Evolutionary conservation across 2,329 filamentous ascomycete genomes (phyloP).

Genomic region (Tympanopsis confertula): DNA sequence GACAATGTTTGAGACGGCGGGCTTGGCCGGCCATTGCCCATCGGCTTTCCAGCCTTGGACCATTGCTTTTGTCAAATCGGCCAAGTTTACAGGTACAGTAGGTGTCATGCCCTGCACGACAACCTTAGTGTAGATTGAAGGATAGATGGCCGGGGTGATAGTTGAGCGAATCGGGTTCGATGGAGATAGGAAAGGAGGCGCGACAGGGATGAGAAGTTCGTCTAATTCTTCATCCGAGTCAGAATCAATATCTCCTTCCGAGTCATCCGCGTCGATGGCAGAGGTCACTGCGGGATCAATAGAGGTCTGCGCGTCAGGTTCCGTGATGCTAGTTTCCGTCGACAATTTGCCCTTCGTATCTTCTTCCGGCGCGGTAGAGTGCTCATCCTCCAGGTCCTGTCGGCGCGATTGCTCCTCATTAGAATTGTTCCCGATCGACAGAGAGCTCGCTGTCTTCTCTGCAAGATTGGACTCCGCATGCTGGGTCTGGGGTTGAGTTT

Average conservation of each 20-base stretch:
- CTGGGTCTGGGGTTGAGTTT: conserved; percentile 47
- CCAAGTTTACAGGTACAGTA: conserved; percentile 48
- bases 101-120: conserved; percentile 47
- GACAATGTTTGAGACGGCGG: conserved; percentile 10
- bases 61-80: conserved; percentile 44
- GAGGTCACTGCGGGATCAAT: no score
- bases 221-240: conserved; percentile 12
- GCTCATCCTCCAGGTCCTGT: no score
- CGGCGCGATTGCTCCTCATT: not conserved
- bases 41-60: conserved; percentile 54
- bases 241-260: no score
- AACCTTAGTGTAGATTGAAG: conserved; percentile 51
- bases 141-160: conserved; percentile 40
- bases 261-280: no score
- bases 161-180: conserved; percentile 40
- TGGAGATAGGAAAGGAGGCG: conserved; percentile 35
- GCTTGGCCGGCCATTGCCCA: conserved; percentile 52
- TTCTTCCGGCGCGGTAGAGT: no score
- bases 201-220: conserved; percentile 38
- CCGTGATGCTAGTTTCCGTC: not conserved
- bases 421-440: not conserved
- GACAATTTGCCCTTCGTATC: not conserved
- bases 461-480: conserved; percentile 18
- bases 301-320: no score
- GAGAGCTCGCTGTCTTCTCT: not conserved